Base-by-base conservation (phyloP, 1,284 basidiomycete genomes). In the Fomes fomentarius region DNA sequence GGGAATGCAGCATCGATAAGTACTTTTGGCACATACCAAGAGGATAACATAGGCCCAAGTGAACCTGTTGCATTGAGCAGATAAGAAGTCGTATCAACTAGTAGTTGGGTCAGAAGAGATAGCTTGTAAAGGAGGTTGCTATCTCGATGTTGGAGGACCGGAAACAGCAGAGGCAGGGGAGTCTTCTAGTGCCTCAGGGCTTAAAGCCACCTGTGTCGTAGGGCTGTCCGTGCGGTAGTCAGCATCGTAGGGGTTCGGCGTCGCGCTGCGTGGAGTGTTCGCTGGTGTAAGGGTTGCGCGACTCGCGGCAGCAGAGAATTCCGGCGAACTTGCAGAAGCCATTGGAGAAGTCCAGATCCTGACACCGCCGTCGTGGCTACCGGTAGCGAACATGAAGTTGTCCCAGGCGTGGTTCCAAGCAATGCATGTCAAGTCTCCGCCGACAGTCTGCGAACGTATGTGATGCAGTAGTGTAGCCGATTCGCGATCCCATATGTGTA, bases 401-500 rank as follows among this genome's bases (percentile, higher is more conserved):
- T 88, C 82, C 6, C 79, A 78, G 1, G 80, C 78, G 57, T 79
- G 81, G 66, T 90, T 91, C 86, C 89, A 91, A 15, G 86, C 87
- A 41, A 91, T 81, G 61, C 85, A 89, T 11, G 89, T 91, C 50
- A 91, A 66, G 62, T 90, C 86, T 12, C 86, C 86, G 4, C 79
- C 79, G 47, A 81, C 74, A 15, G 73, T 76, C 62, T 84, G 82
- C 30, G 83, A 78, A 19, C 79, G 81, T 55, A 91, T 76, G 60
- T 84, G 80, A 56, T 88, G 87, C 4, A 91, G 72, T 2, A 87
- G 69, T 19, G 81, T 77, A 9, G 80, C 90, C 8, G 86, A 87
- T 69, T 90, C 86, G 53, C 84, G 80, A 64, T 92, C 89, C 90
- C 90, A 92, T n/a, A 92, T 88, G 63, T 90, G 85, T 26, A 92